These are phyloP conservation scores for Aquilaria agallochum DNA, from an alignment of 441 rosid species.

Conservation along the genomic window DNA sequence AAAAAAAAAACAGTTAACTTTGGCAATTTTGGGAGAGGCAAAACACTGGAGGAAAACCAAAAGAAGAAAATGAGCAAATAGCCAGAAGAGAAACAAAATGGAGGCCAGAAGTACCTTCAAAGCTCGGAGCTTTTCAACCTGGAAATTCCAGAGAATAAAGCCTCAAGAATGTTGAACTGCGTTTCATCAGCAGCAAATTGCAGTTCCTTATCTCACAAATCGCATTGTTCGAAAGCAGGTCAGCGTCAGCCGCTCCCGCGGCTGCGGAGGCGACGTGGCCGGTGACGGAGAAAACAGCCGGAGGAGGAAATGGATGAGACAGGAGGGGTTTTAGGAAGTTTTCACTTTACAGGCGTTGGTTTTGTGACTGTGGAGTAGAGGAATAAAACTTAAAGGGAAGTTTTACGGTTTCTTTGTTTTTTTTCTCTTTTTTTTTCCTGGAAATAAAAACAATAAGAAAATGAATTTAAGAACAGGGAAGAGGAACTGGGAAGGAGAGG, in stretches of 20 bases:
- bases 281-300: constrained; percentile 5
- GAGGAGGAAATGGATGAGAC: constrained; percentile 3
- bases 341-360: background rate
- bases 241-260: background rate
- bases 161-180: constrained; percentile 8
- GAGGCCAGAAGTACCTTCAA: background rate
- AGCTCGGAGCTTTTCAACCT: background rate
- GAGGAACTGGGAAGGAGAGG: constrained; percentile 17
- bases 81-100: background rate
- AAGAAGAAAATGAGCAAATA: background rate
- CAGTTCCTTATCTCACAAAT: constrained; percentile 1
- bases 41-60: background rate
- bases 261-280: constrained; percentile 7
- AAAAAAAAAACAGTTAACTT: background rate
- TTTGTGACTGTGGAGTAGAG: background rate
- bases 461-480: constrained; percentile 27
- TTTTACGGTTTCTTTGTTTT: too few relatives aligned
- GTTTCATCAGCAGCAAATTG: constrained; percentile 2
- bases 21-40: background rate
- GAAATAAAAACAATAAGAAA: constrained; percentile 16
- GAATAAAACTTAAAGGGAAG: background rate
- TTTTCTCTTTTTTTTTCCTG: background rate
- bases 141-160: background rate
- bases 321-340: constrained; percentile 1
- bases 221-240: background rate